Conservation (phyloP, 2,329 filamentous ascomycete species). For the Stagonosporopsis chrysanthemi region DNA sequence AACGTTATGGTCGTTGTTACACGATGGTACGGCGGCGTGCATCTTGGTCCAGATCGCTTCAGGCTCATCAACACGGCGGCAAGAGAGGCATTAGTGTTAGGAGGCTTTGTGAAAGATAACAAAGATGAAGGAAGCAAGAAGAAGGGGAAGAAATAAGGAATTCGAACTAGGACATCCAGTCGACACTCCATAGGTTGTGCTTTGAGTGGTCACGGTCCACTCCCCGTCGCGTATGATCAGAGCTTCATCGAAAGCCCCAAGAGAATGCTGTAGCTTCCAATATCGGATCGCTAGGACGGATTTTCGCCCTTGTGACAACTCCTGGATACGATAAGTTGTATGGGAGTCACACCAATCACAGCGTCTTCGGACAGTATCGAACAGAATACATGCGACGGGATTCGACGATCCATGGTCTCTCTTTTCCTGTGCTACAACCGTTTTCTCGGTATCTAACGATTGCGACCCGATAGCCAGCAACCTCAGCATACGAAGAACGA, state of each 20-base stretch:
- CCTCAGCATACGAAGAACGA: neutral
- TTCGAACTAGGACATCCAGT: neutral
- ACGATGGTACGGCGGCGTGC: conserved; percentile 92
- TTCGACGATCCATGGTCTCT: neutral
- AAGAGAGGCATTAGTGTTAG: conserved; percentile 81
- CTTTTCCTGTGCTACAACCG: neutral
- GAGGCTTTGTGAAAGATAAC: conserved; percentile 70
- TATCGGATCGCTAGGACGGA: neutral
- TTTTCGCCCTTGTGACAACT: neutral
- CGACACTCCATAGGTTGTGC: neutral
- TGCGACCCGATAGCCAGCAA: neutral
- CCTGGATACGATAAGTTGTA: neutral
- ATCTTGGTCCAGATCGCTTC: conserved; percentile 88
- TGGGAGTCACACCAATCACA: neutral
- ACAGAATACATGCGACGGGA: neutral
- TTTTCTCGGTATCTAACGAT: neutral
- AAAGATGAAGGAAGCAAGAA: conserved; percentile 41
- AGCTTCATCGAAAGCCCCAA: neutral
- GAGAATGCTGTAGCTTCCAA: neutral
- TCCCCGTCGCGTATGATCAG: neutral
- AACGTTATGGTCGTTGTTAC: conserved; percentile 91
- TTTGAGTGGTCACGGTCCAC: neutral
- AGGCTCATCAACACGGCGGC: conserved; percentile 87
- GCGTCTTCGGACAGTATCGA: neutral
- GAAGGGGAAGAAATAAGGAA: conserved; percentile 41